These are phyloP conservation scores for Eutrema heterophyllum DNA, from an alignment of 345 rosid species.

Conservation along the genomic window DNA sequence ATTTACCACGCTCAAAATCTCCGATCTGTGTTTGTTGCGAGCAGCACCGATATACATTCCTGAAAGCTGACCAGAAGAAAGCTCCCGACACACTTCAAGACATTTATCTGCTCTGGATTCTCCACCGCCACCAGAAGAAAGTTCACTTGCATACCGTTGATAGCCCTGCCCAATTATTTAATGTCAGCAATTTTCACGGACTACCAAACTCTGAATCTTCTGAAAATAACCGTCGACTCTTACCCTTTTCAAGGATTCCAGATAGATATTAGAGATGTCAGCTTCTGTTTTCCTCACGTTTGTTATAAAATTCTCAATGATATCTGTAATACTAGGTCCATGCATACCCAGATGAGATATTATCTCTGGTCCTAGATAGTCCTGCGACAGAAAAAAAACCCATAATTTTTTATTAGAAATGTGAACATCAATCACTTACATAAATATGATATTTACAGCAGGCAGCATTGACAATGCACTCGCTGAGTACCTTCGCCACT, in stretches of 20 bases:
- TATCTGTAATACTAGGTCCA: conserved; percentile 70
- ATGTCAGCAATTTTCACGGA: conserved; percentile 10
- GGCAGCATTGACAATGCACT: conserved; percentile 14
- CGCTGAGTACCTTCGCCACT: conserved; percentile 59
- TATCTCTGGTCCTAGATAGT: conserved; percentile 75
- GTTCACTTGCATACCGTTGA: conserved; percentile 46
- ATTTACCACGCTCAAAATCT: conserved; percentile 63
- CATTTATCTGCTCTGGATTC: conserved; percentile 45
- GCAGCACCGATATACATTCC: conserved; percentile 81
- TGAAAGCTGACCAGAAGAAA: conserved; percentile 81
- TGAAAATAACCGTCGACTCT: not conserved
- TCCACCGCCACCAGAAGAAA: conserved; percentile 47
- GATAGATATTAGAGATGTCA: conserved; percentile 50
- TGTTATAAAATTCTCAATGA: conserved; percentile 73
- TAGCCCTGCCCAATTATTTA: conserved; percentile 49
- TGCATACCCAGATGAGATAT: conserved; percentile 92
- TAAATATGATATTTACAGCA: conserved; percentile 13
- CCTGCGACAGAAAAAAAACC: conserved; percentile 48
- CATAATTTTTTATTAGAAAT: not conserved
- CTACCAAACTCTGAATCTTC: not conserved
- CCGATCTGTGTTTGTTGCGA: conserved; percentile 67
- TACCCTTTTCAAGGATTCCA: conserved; percentile 84
- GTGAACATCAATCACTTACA: not conserved
- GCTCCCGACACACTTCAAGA: conserved; percentile 68
- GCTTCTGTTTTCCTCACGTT: conserved; percentile 70